Base-by-base conservation (phyloP, 202 grass and related monocot genomes). In the Carex arenaria region DNA sequence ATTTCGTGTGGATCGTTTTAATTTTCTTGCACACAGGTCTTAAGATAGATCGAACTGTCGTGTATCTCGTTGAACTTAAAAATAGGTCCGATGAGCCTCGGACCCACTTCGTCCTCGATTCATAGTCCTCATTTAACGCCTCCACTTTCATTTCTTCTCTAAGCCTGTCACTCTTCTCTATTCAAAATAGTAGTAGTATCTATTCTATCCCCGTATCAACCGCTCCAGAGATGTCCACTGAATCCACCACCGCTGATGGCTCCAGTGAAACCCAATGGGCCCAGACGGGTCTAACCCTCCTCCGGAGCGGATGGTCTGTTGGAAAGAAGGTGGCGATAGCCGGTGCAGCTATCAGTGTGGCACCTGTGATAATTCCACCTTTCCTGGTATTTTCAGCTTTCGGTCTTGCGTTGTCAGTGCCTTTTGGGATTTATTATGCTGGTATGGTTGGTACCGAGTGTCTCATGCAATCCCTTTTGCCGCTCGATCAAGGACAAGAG, bases 401-500 rank as follows among this genome's bases (percentile, higher is more conserved):
- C 18, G 88, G 94, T 49, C n/a, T 91, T 2, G 90, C 85, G 14
- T 57, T 97, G 32, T 89, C 92, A 19, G 11, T 92, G 3, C 88
- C 92, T 42, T 97, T 97, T 76, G 86, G 85, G 18, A 79, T 81
- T 81, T 97, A 89, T 81, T 84, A 94, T 67, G 87, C 81, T 76
- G 73, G 72, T 86, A 10, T 94, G 62, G 84, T 78, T 30, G 86
- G 86, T 82, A 75, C 90, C 18, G 86, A 94, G 66, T 70, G 76
- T 45, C 87, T 94, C 64, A 88, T 88, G 87, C 56, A 17, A 22
- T 91, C 85, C 3, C 92, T 97, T 61, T 90, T 97, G 26, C 87
- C 73, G 12, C 59, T 64, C 32, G 36, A 53, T 1, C 20, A 53
- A 17, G 43, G 45, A 22, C 55, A 55, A 43, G 66, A 72, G 5